Evolutionary conservation across 495 filamentous ascomycete species (phyloP), one percentile per base, ranked within the genome.

Genomic region (Lepidopterella palustris): DNA sequence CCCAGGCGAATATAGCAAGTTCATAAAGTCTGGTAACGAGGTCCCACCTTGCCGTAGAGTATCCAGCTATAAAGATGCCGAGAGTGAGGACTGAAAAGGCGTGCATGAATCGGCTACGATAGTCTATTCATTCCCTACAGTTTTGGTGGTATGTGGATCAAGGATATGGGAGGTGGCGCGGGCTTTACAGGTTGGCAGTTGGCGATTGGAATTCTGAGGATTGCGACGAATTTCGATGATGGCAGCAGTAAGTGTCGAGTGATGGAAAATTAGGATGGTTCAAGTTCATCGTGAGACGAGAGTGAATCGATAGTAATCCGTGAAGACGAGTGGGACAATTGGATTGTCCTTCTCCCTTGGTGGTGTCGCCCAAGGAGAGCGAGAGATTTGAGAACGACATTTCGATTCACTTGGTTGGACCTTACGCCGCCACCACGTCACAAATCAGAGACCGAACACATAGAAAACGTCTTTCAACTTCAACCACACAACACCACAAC

Each of bases 11-110:
- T 55, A 93, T 88, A 54, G 89, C 88, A 67, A 99, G 81, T 74
- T 97, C 92, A 85, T 96, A 92, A 56, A 96, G 81, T 63, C 90
- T 86, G 57, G 90, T 96, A 63, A 97, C 91, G 54, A 99, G 84
- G 74, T 97, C 92, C 90, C 91, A 97, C 78, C 95, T 86, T 68
- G 93, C 93, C 75, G 95, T 97, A 72, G 90, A 97, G 80, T 99
- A 99, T 74, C 93, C 93, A 76, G 93, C 92, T 79, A 97, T 85
- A 77, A 99, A 99, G 80, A 99, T 96, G 72, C 87, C 90, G 76
- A 95, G 84, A 58, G 90, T 92, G 75, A 96, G 81, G 72, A 89
- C 77, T 66, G 91, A 95, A 77, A 97, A 95, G 72, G 90, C 88
- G 89, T 95, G 90, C 91, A 97, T 97, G 79, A 84, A 89, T 80